Evolutionary conservation across 352 stramenopile species (phyloP).

Genomic region (Phytophthora sansomeana): DNA sequence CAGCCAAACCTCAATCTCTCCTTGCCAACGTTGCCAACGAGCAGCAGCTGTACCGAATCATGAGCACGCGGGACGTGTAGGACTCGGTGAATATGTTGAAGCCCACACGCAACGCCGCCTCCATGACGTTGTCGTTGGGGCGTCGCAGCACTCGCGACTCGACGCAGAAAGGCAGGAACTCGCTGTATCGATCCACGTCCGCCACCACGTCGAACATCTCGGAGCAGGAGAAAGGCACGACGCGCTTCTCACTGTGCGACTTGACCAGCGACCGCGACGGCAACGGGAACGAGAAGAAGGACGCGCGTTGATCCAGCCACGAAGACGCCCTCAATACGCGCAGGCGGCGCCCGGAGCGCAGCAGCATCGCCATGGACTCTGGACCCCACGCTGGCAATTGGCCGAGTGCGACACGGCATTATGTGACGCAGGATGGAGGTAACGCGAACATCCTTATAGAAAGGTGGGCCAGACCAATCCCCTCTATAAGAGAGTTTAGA

Average conservation of each 20-base stretch:
- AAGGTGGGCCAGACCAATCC: too few relatives aligned
- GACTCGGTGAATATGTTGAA: conserved; percentile 89
- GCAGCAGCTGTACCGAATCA: conserved; percentile 54
- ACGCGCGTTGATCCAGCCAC: conserved; percentile 20
- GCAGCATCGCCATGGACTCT: conserved; percentile 32
- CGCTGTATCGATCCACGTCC: conserved; percentile 72
- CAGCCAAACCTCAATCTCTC: background rate
- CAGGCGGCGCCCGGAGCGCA: conserved; percentile 19
- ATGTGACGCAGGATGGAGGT: background rate
- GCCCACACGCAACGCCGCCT: conserved; percentile 71
- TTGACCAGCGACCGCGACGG: conserved; percentile 65
- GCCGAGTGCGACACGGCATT: conserved; percentile 8
- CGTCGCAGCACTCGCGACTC: conserved; percentile 75
- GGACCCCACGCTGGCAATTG: background rate
- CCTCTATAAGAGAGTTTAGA: background rate
- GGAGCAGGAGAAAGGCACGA: conserved; percentile 78
- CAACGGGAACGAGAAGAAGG: conserved; percentile 72
- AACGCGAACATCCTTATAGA: background rate
- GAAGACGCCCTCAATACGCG: conserved; percentile 6
- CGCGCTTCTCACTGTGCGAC: conserved; percentile 72
- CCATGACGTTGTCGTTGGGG: conserved; percentile 83
- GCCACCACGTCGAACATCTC: conserved; percentile 88
- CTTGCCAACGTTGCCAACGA: background rate
- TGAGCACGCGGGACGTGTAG: conserved; percentile 84
- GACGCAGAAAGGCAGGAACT: conserved; percentile 87